A percentile compares a stretch with the other conserved stretches of the same genome.
These are phyloP conservation scores for Rhodotorula sp. DNA, from an alignment of 1,284 basidiomycete genomes.

Conservation along the genomic window DNA sequence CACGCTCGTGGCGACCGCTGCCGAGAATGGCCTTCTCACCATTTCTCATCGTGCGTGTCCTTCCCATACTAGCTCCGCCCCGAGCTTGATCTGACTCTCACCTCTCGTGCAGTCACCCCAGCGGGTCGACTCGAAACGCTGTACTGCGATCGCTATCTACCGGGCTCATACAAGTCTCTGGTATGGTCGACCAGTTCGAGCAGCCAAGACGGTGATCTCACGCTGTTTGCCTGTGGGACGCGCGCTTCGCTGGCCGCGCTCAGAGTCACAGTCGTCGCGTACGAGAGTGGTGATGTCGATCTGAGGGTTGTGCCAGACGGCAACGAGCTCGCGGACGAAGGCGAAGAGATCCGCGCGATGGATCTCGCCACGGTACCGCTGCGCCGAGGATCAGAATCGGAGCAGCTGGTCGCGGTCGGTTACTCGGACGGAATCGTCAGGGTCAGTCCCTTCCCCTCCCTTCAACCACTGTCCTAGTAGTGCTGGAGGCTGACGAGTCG, in stretches of 20 bases:
- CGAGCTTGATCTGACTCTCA: not conserved
- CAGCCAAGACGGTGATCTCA: no score
- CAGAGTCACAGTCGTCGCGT: not conserved
- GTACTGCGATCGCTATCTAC: constrained; percentile 7
- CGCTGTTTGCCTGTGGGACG: constrained; percentile 16
- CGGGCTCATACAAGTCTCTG: constrained; percentile 23
- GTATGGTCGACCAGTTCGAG: not conserved
- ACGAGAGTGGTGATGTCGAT: not conserved
- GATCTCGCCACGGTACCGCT: not conserved
- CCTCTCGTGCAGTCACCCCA: not conserved
- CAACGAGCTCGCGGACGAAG: constrained; percentile 11
- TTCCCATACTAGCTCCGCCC: no score
- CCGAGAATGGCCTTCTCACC: constrained; percentile 22
- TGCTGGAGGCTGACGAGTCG: not conserved
- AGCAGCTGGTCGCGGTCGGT: not conserved
- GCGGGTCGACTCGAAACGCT: not conserved
- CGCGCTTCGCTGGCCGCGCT: constrained; percentile 10
- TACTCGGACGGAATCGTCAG: constrained; percentile 21
- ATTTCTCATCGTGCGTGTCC: constrained; percentile 12
- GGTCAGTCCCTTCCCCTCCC: not conserved
- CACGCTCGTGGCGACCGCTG: constrained; percentile 18
- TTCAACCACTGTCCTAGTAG: not conserved
- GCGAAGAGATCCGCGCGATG: constrained; percentile 26
- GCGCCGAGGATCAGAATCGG: not conserved
- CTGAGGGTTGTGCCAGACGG: not conserved